Evolutionary conservation across 768 basidiomycete genomes (phyloP), one percentile per base, ranked within the genome.

Genomic region (Leucogyrophana mollusca): DNA sequence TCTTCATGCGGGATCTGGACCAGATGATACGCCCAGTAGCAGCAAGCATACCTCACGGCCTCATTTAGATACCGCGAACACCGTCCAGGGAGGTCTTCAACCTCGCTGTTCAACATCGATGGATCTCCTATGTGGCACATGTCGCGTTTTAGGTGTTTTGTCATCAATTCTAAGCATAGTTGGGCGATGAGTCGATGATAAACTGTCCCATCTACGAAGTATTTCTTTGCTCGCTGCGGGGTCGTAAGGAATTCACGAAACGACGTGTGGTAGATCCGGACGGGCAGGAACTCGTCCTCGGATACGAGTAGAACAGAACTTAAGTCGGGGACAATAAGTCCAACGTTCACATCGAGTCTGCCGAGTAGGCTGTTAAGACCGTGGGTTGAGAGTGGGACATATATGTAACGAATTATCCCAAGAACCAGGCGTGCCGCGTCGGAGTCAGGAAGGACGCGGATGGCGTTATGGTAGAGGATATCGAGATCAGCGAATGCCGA

Each of bases 181-280:
- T 46, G 50, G 7, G 50, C 47, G 43, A 56, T 49, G 32, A 56
- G 40, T 14, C 47, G 34, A 34, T 58, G 55, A 34, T 55, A 58
- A 0, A 14, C 20, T 3, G 34, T 36, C 9, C 54, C 49, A 33
- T 52, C 25, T 25, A 49, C 23, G 14, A 40, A 32, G 25, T 35
- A 55, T 30, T 34, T 48, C 24, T 34, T 46, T n/a, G 53, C 58
- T 10, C 57, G 57, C 24, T 55, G 50, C 4, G 50, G 51, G 13
- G 32, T 41, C 42, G 45, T 34, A 36, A 58, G 17, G 23, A 58
- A 58, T 13, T 58, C 57, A 6, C 56, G 56, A 22, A 58, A 58
- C 3, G 57, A 58, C 0, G 56, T 54, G 14, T 56, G 56, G 16
- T 56, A 56, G 24, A 56, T 56, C 16, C 55, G 56, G 23, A 56